A percentile compares a stretch with the other conserved stretches of the same genome.
Evolutionary conservation across 2,329 filamentous ascomycete species (phyloP).

Genomic region (Colletotrichum neosansevieriae): DNA sequence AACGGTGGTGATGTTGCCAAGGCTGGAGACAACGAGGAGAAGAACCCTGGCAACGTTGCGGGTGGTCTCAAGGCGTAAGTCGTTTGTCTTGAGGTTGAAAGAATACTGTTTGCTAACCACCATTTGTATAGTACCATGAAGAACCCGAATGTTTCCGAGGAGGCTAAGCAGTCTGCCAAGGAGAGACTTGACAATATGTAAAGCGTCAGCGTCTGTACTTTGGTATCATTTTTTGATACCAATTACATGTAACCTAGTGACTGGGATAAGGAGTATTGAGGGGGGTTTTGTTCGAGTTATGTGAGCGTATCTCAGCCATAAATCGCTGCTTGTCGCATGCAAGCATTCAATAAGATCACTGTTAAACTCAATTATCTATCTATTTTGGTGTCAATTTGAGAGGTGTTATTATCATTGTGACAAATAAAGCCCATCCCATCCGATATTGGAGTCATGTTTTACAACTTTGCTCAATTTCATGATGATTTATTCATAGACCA

Average conservation of each 20-base stretch:
- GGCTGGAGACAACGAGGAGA: slow-evolving; percentile 52
- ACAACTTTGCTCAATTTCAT: no score
- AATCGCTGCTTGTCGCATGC: neutral
- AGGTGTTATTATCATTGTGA: no score
- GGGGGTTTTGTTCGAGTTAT: neutral
- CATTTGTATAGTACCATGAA: slow-evolving; percentile 57
- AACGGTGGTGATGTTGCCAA: slow-evolving; percentile 54
- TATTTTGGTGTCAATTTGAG: no score
- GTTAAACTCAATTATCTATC: no score
- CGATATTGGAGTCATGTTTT: rapidly evolving
- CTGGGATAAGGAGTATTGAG: neutral
- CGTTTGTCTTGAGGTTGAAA: no score
- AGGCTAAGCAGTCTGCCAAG: slow-evolving; percentile 68
- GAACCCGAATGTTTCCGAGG: slow-evolving; percentile 68
- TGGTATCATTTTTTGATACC: neutral
- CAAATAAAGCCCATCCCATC: no score
- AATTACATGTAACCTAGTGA: no score
- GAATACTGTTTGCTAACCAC: rapidly evolving
- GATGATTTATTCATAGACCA: no score
- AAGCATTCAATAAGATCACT: neutral
- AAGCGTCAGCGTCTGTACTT: neutral
- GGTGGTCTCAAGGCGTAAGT: slow-evolving; percentile 65
- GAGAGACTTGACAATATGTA: slow-evolving; percentile 61
- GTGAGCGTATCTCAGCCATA: slow-evolving; percentile 3
- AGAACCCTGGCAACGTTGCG: slow-evolving; percentile 67